Conservation (phyloP, 1,284 basidiomycete genomes). For the Ceratobasidium theobromae region DNA sequence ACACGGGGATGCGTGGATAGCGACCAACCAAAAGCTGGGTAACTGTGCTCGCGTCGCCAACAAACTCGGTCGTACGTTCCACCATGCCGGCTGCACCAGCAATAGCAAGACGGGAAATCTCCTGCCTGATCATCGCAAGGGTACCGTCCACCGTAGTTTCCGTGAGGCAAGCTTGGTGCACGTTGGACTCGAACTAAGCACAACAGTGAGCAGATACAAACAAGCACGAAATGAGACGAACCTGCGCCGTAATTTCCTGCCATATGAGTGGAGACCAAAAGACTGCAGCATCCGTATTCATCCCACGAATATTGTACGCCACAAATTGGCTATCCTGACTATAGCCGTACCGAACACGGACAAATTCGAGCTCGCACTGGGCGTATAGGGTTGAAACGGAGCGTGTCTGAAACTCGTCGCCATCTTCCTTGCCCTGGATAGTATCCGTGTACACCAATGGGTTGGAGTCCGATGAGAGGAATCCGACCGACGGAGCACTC, state of each 20-base stretch:
- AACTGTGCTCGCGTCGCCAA: constrained; percentile 3
- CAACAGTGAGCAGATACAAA: background rate
- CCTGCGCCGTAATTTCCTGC: constrained; percentile 18
- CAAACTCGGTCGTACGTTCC: background rate
- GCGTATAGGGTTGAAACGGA: background rate
- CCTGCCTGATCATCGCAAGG: constrained; percentile 9
- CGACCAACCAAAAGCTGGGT: constrained; percentile 9
- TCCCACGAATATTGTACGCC: background rate
- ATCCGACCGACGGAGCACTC: background rate
- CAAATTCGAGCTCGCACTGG: constrained; percentile 20
- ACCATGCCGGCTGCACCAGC: background rate
- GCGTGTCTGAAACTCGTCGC: background rate
- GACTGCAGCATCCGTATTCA: background rate
- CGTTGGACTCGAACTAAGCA: background rate
- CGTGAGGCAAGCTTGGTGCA: background rate
- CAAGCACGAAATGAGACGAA: background rate
- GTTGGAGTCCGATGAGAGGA: background rate
- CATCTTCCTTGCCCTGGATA: background rate
- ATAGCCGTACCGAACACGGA: constrained; percentile 20
- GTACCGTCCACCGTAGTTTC: background rate
- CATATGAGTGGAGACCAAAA: constrained; percentile 24
- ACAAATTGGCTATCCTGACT: background rate
- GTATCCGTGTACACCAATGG: background rate
- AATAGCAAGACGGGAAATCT: constrained; percentile 12
- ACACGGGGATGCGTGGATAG: constrained; percentile 9